phyloP scores from a whole-genome alignment of 2,329 filamentous ascomycete genomes.

The Epichloe sibirici region DNA sequence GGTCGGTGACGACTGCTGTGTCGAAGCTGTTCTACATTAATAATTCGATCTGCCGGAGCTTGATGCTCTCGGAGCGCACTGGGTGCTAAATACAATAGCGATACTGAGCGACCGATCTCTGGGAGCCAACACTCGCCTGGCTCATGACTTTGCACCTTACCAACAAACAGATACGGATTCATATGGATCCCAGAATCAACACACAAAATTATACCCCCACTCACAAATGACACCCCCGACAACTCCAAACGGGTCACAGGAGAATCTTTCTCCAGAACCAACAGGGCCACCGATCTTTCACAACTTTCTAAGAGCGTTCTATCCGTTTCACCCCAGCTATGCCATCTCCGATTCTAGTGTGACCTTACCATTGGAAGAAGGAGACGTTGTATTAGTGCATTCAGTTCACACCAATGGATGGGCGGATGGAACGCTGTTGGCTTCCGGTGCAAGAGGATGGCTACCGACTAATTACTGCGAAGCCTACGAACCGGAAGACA shows the following conservation, averaged over 20 bases:
- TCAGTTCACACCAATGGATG: conserved; percentile 97
- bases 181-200: conserved; percentile 21
- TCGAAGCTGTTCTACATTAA: background rate
- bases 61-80: conserved; percentile 18
- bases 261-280: conserved; percentile 36
- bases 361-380: conserved; percentile 76
- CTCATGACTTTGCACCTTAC: conserved; percentile 44
- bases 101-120: conserved; percentile 31
- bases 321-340: conserved; percentile 74
- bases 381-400: conserved; percentile 87
- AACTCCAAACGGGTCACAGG: conserved; percentile 58
- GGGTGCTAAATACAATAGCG: conserved; percentile 18
- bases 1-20: conserved; percentile 7
- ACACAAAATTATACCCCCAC: conserved; percentile 31
- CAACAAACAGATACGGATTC: conserved; percentile 14
- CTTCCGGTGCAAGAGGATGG: conserved; percentile 83
- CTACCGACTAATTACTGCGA: conserved; percentile 97
- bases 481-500: conserved; percentile 78
- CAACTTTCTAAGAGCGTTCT: conserved; percentile 90
- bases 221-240: conserved; percentile 65
- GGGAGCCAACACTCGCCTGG: conserved; percentile 49
- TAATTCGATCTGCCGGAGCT: conserved; percentile 9
- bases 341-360: conserved; percentile 73
- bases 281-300: conserved; percentile 60
- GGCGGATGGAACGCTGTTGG: conserved; percentile 87